Evolutionary conservation across 176 grass and related monocot genomes (phyloP).

Genomic region (Carex cristatella): DNA sequence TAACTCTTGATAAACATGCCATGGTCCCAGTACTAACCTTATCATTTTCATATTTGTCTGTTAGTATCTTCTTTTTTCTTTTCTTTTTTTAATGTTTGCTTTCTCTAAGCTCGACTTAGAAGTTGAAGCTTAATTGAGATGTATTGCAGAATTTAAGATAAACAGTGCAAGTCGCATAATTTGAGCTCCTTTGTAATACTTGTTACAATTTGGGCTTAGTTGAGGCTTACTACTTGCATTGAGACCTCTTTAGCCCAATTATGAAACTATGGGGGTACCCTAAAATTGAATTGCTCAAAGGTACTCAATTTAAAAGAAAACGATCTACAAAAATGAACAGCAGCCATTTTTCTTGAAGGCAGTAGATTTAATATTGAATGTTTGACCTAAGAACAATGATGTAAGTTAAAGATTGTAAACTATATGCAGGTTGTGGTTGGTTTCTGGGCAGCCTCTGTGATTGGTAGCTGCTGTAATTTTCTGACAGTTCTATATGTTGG

Average conservation of each 20-base stretch:
- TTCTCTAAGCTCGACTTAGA: background rate
- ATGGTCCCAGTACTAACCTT: background rate
- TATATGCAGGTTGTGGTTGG: constrained; percentile 49
- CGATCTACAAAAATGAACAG: background rate
- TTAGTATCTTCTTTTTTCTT: background rate
- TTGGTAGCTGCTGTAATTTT: constrained; percentile 91
- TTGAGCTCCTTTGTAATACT: background rate
- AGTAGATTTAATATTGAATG: background rate
- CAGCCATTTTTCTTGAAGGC: background rate
- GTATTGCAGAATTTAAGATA: background rate
- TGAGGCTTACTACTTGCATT: background rate
- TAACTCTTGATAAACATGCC: background rate
- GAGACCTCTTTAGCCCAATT: background rate
- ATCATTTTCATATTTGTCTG: background rate
- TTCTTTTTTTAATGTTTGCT: background rate
- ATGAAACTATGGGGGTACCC: background rate
- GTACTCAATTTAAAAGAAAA: background rate
- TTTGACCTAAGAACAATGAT: background rate
- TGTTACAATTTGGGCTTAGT: background rate
- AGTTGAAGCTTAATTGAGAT: background rate
- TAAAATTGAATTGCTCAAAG: background rate
- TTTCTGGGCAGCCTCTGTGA: constrained; percentile 58
- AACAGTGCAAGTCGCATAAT: background rate
- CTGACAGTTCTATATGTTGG: constrained; percentile 83
- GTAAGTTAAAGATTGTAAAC: background rate